Base-by-base conservation (phyloP, 257 asterid genomes). In the Coffea eugenioides region DNA sequence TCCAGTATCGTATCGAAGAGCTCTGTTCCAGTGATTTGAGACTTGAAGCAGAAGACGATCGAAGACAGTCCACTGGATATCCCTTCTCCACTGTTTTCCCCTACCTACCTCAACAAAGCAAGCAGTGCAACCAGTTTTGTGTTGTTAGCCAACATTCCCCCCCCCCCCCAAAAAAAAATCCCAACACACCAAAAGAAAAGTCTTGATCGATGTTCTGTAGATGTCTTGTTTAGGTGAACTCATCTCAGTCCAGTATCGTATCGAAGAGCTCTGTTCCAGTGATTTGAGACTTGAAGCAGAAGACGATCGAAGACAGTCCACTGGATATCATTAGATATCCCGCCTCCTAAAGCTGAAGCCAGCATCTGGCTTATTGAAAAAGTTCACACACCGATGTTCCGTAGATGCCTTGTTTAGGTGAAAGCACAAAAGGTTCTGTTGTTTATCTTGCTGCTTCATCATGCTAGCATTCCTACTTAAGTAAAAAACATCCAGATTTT, bases 331-430 rank as follows among this genome's bases (percentile, higher is more conserved):
- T 89, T 74, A 31, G 31, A 0, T 31, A 86, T 91, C 74, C 87
- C 82, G 82, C 97, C 96, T 5, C 34, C 57, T 10, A 88, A 91
- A 87, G 98, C 96, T 0, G 95, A 92, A 87, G 84, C 88, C 27
- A 84, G 84, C 84, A 85, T 94, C 74, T 93, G 96, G 97, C 86
- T 87, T 67, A 72, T 91, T 1, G 97, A 94, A 87, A 97, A 91
- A 82, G 82, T 84, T 51, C 87, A 93, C 59, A 13, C 8, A 15
- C 5, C 59, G 54, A 49, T 49, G 15, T 2, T 49, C 54, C 2
- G 11, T 49, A 54, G 59, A 54, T 54, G 5, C 15, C 23, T 54
- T 3, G 61, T 54, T 54, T 16, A 54, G n/a, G 8, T 54, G 61
- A 54, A 54, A 15, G 61, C 61, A 54, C 23, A 54, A 16, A 54